These are phyloP conservation scores for Ceratobasidium sp. DNA, from an alignment of 1,284 basidiomycete genomes.

Conservation along the genomic window DNA sequence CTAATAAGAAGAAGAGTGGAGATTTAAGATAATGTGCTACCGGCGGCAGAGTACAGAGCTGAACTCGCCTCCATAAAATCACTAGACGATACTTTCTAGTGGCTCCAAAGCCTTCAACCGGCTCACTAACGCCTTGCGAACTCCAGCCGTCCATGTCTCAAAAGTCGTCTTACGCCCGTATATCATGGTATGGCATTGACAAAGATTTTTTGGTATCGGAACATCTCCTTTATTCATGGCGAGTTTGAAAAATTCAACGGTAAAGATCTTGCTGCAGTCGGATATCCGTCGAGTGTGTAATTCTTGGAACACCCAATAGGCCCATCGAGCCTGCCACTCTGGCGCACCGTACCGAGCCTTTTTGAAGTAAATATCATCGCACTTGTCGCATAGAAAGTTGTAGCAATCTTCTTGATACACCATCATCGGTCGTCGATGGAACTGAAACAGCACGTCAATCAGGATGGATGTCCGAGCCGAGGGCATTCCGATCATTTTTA, in stretches of 20 bases:
- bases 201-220: not conserved
- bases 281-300: not conserved
- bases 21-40: too few relatives aligned
- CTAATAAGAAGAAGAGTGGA: too few relatives aligned
- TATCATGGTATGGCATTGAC: not conserved
- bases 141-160: not conserved
- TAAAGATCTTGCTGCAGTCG: not conserved
- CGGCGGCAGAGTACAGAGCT: too few relatives aligned
- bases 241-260: not conserved
- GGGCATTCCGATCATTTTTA: constrained; percentile 1
- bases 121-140: not conserved
- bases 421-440: not conserved
- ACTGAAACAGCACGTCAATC: not conserved
- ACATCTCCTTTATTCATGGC: not conserved
- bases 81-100: not conserved
- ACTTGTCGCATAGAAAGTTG: not conserved
- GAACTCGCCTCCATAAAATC: too few relatives aligned
- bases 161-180: not conserved
- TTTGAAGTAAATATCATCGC: not conserved
- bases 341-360: not conserved
- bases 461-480: not conserved
- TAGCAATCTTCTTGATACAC: not conserved
- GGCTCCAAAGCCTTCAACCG: not conserved
- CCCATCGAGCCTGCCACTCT: constrained; percentile 32
- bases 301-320: constrained; percentile 11